These are phyloP conservation scores for Fraxinus excelsior DNA, from an alignment of 257 asterid genomes.

Conservation along the genomic window DNA sequence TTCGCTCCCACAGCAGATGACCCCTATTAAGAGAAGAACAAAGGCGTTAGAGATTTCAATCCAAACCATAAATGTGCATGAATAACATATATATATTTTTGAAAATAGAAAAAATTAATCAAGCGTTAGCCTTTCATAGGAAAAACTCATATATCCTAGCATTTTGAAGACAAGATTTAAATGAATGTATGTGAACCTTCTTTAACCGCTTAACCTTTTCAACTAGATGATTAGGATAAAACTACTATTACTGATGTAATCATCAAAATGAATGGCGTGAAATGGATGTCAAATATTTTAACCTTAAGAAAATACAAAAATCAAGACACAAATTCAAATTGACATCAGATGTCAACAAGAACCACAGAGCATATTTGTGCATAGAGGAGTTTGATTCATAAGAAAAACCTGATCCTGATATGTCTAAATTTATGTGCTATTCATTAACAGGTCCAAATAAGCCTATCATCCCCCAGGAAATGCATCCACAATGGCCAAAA, in stretches of 20 bases:
- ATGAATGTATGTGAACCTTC: background rate
- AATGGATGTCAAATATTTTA: background rate
- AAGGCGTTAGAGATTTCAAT: slow-evolving; percentile 5
- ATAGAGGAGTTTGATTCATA: background rate
- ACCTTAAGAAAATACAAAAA: background rate
- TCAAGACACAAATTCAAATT: background rate
- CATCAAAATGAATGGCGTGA: background rate
- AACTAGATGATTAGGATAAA: background rate
- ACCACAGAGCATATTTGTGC: background rate
- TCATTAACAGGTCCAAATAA: background rate
- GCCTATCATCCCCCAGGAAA: background rate
- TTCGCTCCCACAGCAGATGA: slow-evolving; percentile 47
- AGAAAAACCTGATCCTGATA: background rate
- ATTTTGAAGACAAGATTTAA: background rate
- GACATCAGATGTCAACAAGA: background rate
- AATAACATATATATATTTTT: no score
- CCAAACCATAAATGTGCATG: background rate
- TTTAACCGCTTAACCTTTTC: background rate
- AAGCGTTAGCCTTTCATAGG: background rate
- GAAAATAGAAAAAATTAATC: background rate
- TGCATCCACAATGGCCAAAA: background rate
- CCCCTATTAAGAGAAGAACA: slow-evolving; percentile 39
- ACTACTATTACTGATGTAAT: background rate
- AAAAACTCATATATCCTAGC: background rate
- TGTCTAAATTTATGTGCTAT: background rate